These are phyloP conservation scores for Haplosporangium sp. DNA, from an alignment of 371 early-diverging fungal genomes.

Conservation along the genomic window DNA sequence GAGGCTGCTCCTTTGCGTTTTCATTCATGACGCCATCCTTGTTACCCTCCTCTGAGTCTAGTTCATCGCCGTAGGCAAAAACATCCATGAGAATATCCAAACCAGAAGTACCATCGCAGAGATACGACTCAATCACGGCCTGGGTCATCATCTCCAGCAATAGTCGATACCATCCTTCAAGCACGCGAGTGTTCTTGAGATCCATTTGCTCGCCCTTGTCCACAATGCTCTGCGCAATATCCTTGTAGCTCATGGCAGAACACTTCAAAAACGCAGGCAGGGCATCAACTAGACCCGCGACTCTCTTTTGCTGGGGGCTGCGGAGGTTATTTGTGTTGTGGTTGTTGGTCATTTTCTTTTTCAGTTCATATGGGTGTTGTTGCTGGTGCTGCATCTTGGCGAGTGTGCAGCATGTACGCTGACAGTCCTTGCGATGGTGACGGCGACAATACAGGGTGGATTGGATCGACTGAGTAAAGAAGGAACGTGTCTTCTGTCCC, in stretches of 20 bases:
- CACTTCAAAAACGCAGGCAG: slow-evolving; percentile 68
- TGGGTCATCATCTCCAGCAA: slow-evolving; percentile 70
- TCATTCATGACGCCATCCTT: slow-evolving; percentile 10
- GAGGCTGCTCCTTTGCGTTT: background rate
- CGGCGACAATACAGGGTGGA: slow-evolving; percentile 49
- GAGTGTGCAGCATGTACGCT: slow-evolving; percentile 52
- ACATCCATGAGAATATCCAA: slow-evolving; percentile 67
- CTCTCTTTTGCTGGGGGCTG: slow-evolving; percentile 22
- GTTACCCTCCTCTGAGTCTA: slow-evolving; percentile 58
- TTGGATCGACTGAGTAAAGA: slow-evolving; percentile 28
- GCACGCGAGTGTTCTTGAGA: slow-evolving; percentile 50
- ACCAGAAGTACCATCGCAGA: slow-evolving; percentile 66
- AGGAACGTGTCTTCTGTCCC: slow-evolving; percentile 26
- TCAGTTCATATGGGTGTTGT: slow-evolving; percentile 55
- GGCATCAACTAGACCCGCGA: slow-evolving; percentile 63
- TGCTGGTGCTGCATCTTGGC: slow-evolving; percentile 53
- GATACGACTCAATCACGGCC: slow-evolving; percentile 69
- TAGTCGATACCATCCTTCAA: slow-evolving; percentile 68
- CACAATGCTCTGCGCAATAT: slow-evolving; percentile 36
- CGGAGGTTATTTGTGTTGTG: slow-evolving; percentile 23
- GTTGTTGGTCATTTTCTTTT: slow-evolving; percentile 36
- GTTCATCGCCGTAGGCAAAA: slow-evolving; percentile 70
- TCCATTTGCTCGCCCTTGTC: slow-evolving; percentile 28
- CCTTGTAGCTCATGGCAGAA: slow-evolving; percentile 62
- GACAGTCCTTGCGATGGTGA: slow-evolving; percentile 53